A percentile compares a stretch with the other conserved stretches of the same genome.
These are phyloP conservation scores for Zea luxurians DNA, from an alignment of 176 grass and related monocot species.

Conservation along the genomic window DNA sequence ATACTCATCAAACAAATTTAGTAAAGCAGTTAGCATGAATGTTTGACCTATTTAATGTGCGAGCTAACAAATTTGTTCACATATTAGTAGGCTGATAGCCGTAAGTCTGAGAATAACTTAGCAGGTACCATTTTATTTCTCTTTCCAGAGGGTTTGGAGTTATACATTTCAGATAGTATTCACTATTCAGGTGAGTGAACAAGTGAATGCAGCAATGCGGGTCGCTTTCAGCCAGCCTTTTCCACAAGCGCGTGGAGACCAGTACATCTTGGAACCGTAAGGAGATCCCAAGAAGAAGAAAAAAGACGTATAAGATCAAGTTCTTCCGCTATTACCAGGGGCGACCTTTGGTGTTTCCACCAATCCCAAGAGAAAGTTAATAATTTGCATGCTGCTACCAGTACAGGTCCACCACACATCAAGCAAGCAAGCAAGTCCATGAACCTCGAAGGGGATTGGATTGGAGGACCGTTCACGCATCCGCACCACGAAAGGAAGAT, in stretches of 20 bases:
- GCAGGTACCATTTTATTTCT: neutral
- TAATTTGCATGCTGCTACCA: neutral
- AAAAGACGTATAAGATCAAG: neutral
- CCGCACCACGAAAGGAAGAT: neutral
- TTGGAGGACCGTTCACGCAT: neutral
- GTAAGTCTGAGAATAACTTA: neutral
- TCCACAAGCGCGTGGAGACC: constrained; percentile 19
- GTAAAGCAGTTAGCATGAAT: neutral
- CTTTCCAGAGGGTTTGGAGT: neutral
- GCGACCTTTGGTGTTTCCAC: constrained; percentile 3
- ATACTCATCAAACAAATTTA: neutral
- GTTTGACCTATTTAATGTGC: neutral
- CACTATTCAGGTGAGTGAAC: neutral
- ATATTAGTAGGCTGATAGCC: neutral
- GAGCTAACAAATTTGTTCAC: neutral
- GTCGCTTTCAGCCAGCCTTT: constrained; percentile 26
- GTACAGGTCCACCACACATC: neutral
- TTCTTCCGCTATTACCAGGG: neutral
- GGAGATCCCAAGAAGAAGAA: neutral
- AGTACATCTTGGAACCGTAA: neutral
- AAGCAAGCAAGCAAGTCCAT: constrained; percentile 4
- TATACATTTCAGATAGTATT: neutral
- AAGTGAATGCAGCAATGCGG: neutral
- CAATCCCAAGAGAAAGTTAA: neutral
- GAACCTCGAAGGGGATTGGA: neutral